A percentile compares a stretch with the other conserved stretches of the same genome.
phyloP scores from a whole-genome alignment of 345 rosid species.

The Bruguiera parviflora region DNA sequence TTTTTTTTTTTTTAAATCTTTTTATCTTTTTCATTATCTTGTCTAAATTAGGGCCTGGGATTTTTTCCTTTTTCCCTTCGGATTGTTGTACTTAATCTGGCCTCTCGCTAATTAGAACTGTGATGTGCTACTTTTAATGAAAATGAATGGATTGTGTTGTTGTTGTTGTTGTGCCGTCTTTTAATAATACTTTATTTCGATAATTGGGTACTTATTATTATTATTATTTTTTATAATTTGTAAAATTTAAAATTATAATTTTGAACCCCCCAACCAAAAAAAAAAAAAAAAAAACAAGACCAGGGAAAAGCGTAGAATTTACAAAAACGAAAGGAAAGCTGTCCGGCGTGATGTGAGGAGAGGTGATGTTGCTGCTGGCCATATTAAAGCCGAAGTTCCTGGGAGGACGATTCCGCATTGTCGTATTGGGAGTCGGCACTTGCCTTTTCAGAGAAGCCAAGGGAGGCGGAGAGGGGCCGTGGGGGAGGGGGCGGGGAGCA shows the following conservation, averaged over 20 bases:
- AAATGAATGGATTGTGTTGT: conserved; percentile 7
- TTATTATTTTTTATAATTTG: no score
- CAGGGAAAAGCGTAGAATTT: no score
- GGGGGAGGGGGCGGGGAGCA: neutral
- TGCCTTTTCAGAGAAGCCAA: neutral
- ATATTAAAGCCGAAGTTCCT: conserved; percentile 1
- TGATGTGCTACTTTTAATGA: conserved; percentile 2
- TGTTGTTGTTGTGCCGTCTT: no score
- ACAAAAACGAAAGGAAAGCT: no score
- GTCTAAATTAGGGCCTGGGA: conserved; percentile 1
- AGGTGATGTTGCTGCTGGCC: neutral
- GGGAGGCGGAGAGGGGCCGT: no score
- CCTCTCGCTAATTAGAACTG: conserved; percentile 7
- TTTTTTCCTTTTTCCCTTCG: neutral
- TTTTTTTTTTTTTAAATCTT: neutral
- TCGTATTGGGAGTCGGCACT: neutral
- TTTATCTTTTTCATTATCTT: neutral
- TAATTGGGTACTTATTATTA: no score
- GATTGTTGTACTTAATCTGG: conserved; percentile 9
- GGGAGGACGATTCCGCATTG: conserved; percentile 11
- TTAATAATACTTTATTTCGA: no score
- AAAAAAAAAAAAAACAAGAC: no score
- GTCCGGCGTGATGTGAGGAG: no score
- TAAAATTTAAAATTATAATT: no score
- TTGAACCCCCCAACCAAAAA: no score